phyloP scores from a whole-genome alignment of 371 early-diverging fungal genomes.

The Actinomucor elegans region DNA sequence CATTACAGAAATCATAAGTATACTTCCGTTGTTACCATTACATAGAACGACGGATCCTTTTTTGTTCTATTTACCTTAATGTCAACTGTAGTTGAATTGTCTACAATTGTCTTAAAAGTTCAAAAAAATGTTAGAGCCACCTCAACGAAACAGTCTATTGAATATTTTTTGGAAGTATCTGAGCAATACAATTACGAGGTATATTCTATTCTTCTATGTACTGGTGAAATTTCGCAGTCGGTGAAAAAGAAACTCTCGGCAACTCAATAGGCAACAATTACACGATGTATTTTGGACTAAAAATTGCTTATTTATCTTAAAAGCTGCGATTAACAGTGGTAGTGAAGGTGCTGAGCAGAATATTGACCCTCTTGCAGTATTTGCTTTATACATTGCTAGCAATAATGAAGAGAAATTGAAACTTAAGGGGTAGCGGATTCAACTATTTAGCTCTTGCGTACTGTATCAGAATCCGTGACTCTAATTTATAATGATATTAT shows the following conservation, averaged over 20 bases:
- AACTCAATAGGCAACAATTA: neutral
- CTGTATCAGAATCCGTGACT: constrained; percentile 5
- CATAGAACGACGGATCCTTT: constrained; percentile 2
- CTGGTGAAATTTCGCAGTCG: constrained; percentile 11
- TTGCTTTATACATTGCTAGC: constrained; percentile 11
- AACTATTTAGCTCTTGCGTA: constrained; percentile 11
- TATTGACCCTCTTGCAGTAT: constrained; percentile 9
- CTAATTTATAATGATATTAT: too few relatives aligned
- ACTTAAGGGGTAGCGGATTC: constrained; percentile 11
- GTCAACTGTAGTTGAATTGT: constrained; percentile 1
- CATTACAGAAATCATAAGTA: constrained; percentile 10
- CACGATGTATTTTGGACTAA: constrained; percentile 10
- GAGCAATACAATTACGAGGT: constrained; percentile 5
- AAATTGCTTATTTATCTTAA: constrained; percentile 7
- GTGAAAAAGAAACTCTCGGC: constrained; percentile 8
- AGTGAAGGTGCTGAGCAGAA: constrained; percentile 8
- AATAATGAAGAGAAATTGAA: constrained; percentile 13
- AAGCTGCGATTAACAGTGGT: constrained; percentile 7
- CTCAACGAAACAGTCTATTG: constrained; percentile 8
- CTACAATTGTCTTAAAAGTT: constrained; percentile 13
- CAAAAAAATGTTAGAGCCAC: constrained; percentile 9
- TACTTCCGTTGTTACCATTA: constrained; percentile 1
- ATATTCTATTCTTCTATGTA: constrained; percentile 14
- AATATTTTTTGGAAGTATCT: neutral
- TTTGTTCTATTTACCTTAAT: constrained; percentile 10